phyloP scores from a whole-genome alignment of 805 yeast genomes.

The Pichia kluyveri region DNA sequence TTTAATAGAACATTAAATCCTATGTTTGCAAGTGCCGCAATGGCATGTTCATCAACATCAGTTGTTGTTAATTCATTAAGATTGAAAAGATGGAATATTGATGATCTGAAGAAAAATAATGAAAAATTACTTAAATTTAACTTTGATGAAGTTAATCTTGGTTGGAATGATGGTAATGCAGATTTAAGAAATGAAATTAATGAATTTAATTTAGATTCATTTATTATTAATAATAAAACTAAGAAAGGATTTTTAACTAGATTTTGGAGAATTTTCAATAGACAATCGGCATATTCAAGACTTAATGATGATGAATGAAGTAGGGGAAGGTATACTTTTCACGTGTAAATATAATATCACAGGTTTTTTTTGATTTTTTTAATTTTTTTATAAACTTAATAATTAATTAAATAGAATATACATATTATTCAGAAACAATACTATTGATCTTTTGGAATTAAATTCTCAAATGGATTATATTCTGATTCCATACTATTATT shows the following conservation, averaged over 20 bases:
- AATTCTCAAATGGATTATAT: slow-evolving; percentile 19
- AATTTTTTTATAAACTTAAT: too few relatives aligned
- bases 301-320: too few relatives aligned
- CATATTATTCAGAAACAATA: too few relatives aligned
- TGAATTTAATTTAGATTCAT: not conserved
- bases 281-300: not conserved
- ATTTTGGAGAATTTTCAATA: not conserved
- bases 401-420: too few relatives aligned
- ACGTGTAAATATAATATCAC: too few relatives aligned
- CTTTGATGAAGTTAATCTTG: slow-evolving; percentile 8
- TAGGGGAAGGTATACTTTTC: too few relatives aligned
- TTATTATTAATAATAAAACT: not conserved
- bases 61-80: slow-evolving; percentile 75
- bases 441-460: slow-evolving; percentile 2
- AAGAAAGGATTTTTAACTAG: not conserved
- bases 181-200: not conserved
- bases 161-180: not conserved
- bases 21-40: slow-evolving; percentile 80
- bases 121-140: slow-evolving; percentile 1
- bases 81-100: slow-evolving; percentile 52
- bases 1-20: slow-evolving; percentile 75
- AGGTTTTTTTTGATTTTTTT: too few relatives aligned
- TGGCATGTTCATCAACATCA: slow-evolving; percentile 89
- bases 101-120: not conserved
- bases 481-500: slow-evolving; percentile 7